phyloP scores from a whole-genome alignment of 1,284 basidiomycete genomes.

The Tilletia walkeri region DNA sequence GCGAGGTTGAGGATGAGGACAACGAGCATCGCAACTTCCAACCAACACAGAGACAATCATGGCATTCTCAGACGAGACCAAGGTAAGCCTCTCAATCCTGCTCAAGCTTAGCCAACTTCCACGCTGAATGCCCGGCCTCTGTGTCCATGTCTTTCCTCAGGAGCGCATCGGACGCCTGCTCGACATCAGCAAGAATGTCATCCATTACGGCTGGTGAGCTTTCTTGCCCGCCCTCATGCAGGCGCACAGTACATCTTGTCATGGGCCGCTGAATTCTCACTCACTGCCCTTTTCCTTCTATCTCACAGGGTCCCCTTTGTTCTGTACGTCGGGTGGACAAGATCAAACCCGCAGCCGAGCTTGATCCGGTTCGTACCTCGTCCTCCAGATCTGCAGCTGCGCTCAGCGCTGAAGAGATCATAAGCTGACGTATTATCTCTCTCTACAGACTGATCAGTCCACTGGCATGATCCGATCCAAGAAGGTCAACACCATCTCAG shows the following conservation, averaged over 20 bases:
- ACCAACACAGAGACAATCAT: constrained; percentile 18
- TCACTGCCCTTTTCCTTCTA: constrained; percentile 1
- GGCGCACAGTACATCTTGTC: no score
- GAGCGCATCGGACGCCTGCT: constrained; percentile 50
- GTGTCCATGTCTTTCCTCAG: constrained; percentile 23
- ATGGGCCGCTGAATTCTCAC: background rate
- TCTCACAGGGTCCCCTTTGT: constrained; percentile 50
- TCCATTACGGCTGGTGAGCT: constrained; percentile 50
- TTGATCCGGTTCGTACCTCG: constrained; percentile 47
- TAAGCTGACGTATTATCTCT: background rate
- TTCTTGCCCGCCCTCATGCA: background rate
- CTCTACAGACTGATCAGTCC: constrained; percentile 44
- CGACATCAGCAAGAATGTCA: constrained; percentile 49
- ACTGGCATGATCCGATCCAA: constrained; percentile 28
- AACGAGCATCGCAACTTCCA: background rate
- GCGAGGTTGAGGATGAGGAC: background rate
- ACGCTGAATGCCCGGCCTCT: background rate
- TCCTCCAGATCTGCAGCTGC: background rate
- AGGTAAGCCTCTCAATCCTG: constrained; percentile 30
- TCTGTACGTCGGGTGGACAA: constrained; percentile 52
- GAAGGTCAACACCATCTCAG: background rate
- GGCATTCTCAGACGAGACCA: constrained; percentile 51
- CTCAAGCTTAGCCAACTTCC: background rate
- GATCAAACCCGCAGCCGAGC: constrained; percentile 49
- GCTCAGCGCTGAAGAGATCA: background rate